A percentile compares a stretch with the other conserved stretches of the same genome.
phyloP scores from a whole-genome alignment of 257 asterid species.

The Ophiorrhiza pumila region DNA sequence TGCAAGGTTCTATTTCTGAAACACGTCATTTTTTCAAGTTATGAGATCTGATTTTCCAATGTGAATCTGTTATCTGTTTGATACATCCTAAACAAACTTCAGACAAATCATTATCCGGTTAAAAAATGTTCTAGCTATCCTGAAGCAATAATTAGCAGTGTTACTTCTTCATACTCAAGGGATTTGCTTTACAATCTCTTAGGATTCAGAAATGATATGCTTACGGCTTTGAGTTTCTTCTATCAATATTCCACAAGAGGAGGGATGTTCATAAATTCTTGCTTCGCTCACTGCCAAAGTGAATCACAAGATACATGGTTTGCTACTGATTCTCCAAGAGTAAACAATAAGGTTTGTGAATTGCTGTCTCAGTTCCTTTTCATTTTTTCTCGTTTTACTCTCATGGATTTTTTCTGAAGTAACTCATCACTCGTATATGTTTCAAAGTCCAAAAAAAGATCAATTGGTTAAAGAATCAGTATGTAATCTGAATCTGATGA shows the following conservation, averaged over 20 bases:
- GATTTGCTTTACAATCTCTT: slow-evolving; percentile 14
- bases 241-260: slow-evolving; percentile 59
- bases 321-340: slow-evolving; percentile 70
- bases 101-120: background rate
- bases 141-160: no score
- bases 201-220: slow-evolving; percentile 86
- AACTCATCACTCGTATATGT: background rate
- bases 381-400: no score
- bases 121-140: background rate
- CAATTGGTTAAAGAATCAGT: background rate
- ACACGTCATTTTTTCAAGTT: background rate
- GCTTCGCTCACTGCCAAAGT: slow-evolving; percentile 94
- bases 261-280: slow-evolving; percentile 88
- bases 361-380: background rate
- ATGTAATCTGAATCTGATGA: background rate
- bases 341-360: slow-evolving; percentile 57
- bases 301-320: slow-evolving; percentile 86
- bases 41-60: background rate
- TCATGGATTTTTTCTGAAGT: background rate
- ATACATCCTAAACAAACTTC: background rate
- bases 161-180: background rate
- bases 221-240: slow-evolving; percentile 47
- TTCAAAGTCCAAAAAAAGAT: background rate
- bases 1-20: slow-evolving; percentile 58
- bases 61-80: no score